These are phyloP conservation scores for Glycyrrhiza uralensis DNA, from an alignment of 306 rosid genomes.

Conservation along the genomic window DNA sequence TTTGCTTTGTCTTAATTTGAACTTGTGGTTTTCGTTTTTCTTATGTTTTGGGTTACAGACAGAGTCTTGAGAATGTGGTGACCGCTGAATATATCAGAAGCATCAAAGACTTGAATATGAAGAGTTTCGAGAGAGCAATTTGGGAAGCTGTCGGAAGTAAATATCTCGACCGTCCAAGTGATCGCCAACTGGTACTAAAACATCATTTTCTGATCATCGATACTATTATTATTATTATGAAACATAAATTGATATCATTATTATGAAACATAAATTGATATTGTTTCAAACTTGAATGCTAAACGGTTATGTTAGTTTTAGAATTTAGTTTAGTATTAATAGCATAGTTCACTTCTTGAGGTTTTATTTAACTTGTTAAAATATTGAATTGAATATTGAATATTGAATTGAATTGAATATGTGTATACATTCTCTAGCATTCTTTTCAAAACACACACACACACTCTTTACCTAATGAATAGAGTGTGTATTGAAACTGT, in stretches of 20 bases:
- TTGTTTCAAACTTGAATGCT: not conserved
- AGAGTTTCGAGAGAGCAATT: constrained; percentile 39
- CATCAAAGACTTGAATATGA: constrained; percentile 44
- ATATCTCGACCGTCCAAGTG: not conserved
- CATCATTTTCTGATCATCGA: not conserved
- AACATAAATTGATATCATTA: too few relatives aligned
- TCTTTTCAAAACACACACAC: too few relatives aligned
- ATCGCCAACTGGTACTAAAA: constrained; percentile 52
- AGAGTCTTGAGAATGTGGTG: constrained; percentile 29
- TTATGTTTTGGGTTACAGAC: not conserved
- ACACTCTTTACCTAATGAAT: too few relatives aligned
- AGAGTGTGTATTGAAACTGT: not conserved
- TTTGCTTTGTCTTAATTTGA: not conserved
- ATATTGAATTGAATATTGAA: too few relatives aligned
- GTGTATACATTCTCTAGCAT: too few relatives aligned
- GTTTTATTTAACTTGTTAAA: not conserved
- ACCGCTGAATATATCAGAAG: constrained; percentile 36
- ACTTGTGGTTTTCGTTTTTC: not conserved
- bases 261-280: too few relatives aligned
- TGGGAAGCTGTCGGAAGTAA: constrained; percentile 49
- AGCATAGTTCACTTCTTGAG: not conserved
- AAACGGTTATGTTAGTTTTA: not conserved
- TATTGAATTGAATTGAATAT: too few relatives aligned
- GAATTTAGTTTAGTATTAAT: not conserved
- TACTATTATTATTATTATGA: not conserved